Percentiles rank a stretch among this genome's conserved stretches.
Conservation (phyloP, 1,284 basidiomycete genomes). For the Coniferiporia weirii region DNA sequence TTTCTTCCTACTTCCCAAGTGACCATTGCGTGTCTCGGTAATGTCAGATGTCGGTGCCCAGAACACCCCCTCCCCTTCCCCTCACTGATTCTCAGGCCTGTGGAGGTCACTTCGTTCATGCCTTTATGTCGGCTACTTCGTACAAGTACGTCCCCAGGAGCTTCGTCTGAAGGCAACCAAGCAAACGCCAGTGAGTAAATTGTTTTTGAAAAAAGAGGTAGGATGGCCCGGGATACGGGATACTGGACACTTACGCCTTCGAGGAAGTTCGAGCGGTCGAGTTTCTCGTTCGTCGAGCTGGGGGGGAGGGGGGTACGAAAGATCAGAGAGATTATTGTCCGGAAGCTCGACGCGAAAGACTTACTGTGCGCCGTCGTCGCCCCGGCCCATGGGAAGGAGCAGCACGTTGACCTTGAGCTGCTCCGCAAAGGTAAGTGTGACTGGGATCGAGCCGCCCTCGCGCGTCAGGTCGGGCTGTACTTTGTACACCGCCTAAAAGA, state of each 20-base stretch:
- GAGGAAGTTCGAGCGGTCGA: conserved; percentile 92
- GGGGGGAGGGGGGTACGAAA: conserved; percentile 6
- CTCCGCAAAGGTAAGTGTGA: conserved; percentile 94
- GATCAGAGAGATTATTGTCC: neutral
- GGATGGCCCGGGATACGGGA: too few species aligned
- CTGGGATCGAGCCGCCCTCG: conserved; percentile 95
- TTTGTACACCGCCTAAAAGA: conserved; percentile 65
- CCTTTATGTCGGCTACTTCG: conserved; percentile 51
- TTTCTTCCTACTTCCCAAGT: neutral
- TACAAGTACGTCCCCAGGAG: conserved; percentile 82
- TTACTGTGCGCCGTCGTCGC: conserved; percentile 91
- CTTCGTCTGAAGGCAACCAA: conserved; percentile 48
- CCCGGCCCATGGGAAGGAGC: conserved; percentile 88
- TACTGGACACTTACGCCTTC: conserved; percentile 57
- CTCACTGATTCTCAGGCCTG: too few species aligned
- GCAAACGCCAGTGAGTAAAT: conserved; percentile 8
- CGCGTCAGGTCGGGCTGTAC: conserved; percentile 84
- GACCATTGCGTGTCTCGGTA: too few species aligned
- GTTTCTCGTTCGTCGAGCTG: conserved; percentile 94
- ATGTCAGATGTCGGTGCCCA: too few species aligned
- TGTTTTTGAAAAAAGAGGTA: neutral
- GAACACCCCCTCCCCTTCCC: too few species aligned
- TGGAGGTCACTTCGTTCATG: neutral
- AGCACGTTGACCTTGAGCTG: conserved; percentile 78
- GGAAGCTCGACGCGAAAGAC: conserved; percentile 27